A percentile compares a stretch with the other conserved stretches of the same genome.
phyloP scores from a whole-genome alignment of 2,329 filamentous ascomycete genomes.

The Aspergillus hortae region DNA sequence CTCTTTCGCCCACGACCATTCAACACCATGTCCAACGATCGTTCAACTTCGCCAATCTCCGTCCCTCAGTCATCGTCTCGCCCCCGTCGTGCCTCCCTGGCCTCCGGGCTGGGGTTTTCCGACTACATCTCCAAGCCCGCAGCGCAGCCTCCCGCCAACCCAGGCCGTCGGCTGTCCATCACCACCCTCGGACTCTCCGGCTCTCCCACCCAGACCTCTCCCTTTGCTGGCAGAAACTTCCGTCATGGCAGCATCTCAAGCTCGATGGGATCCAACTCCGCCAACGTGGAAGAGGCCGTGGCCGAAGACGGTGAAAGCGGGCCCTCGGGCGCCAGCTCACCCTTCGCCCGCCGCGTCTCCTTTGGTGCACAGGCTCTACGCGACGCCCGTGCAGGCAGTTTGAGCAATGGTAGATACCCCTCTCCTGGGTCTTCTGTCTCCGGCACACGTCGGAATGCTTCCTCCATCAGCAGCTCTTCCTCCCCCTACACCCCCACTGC shows the following conservation, averaged over 20 bases:
- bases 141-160: slow-evolving; percentile 16
- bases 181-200: slow-evolving; percentile 72
- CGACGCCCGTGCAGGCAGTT: slow-evolving; percentile 65
- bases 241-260: slow-evolving; percentile 69
- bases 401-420: slow-evolving; percentile 58
- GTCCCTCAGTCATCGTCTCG: slow-evolving; percentile 32
- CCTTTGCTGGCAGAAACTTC: slow-evolving; percentile 49
- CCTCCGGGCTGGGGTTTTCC: slow-evolving; percentile 36
- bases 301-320: slow-evolving; percentile 68
- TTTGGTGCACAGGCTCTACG: slow-evolving; percentile 79
- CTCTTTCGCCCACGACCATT: neutral
- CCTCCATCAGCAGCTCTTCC: slow-evolving; percentile 17
- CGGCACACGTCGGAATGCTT: slow-evolving; percentile 23
- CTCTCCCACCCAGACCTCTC: slow-evolving; percentile 57
- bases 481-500: slow-evolving; percentile 15
- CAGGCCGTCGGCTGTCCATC: slow-evolving; percentile 69
- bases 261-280: slow-evolving; percentile 43
- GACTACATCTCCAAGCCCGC: slow-evolving; percentile 38
- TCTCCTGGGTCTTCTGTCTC: slow-evolving; percentile 29
- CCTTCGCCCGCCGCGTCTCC: slow-evolving; percentile 75
- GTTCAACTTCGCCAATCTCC: slow-evolving; percentile 37
- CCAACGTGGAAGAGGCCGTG: slow-evolving; percentile 39
- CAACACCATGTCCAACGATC: slow-evolving; percentile 42
- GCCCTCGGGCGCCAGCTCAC: slow-evolving; percentile 58
- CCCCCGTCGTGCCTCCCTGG: slow-evolving; percentile 46